Evolutionary conservation across 2,329 filamentous ascomycete species (phyloP).

Genomic region (Verticillium nonalfalfae): DNA sequence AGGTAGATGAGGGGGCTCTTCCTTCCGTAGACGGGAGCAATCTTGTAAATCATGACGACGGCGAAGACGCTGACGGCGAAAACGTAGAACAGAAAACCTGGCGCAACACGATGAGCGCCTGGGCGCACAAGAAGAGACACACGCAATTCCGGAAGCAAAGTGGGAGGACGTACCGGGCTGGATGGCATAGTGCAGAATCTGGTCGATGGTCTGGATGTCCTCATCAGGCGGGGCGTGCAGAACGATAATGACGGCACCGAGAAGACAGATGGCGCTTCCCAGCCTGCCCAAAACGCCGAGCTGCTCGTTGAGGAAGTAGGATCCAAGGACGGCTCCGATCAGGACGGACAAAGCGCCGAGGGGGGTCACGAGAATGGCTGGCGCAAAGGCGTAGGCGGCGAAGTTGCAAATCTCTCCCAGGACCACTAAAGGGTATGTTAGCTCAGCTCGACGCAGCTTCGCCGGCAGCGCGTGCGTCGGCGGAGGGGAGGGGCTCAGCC

Average conservation of each 20-base stretch:
- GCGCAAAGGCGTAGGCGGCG: constrained; percentile 94
- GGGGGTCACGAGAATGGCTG: constrained; percentile 96
- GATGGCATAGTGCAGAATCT: constrained; percentile 85
- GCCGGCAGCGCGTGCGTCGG: neutral
- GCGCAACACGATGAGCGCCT: constrained; percentile 1
- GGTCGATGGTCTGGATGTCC: constrained; percentile 83
- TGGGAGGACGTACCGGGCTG: constrained; percentile 63
- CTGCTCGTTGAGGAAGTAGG: constrained; percentile 88
- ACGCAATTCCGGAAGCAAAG: neutral
- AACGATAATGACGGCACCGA: constrained; percentile 95
- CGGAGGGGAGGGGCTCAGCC: neutral
- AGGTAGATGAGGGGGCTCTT: constrained; percentile 95
- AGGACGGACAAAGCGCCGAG: constrained; percentile 89
- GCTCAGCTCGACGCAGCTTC: neutral
- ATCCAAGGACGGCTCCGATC: constrained; percentile 89
- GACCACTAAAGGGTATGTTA: constrained; percentile 55
- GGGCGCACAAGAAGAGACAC: neutral
- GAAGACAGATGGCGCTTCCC: constrained; percentile 91
- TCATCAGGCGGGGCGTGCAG: constrained; percentile 93
- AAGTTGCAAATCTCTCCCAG: constrained; percentile 96
- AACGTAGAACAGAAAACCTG: constrained; percentile 88
- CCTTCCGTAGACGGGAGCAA: constrained; percentile 85
- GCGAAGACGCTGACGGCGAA: constrained; percentile 75
- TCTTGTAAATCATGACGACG: constrained; percentile 90
- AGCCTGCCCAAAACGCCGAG: constrained; percentile 88